Evolutionary conservation across 148 eudicot species (phyloP).

Genomic region (Chenopodium quinoa): DNA sequence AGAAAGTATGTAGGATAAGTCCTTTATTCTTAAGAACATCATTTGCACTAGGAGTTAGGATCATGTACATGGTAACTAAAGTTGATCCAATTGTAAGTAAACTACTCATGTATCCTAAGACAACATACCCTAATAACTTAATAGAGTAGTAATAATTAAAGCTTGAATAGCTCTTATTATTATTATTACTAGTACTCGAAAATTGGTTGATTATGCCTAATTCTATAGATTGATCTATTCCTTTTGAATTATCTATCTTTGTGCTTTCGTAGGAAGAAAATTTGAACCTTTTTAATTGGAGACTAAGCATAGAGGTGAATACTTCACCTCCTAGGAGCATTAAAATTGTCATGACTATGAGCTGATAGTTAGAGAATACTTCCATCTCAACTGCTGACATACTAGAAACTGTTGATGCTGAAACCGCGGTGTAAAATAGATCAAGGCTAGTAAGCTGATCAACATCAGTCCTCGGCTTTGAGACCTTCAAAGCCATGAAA

Average conservation of each 20-base stretch:
- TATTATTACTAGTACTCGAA: not conserved
- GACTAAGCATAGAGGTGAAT: conserved; percentile 42
- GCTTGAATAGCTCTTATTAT: not conserved
- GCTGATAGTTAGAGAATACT: conserved; percentile 54
- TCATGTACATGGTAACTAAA: conserved; percentile 33
- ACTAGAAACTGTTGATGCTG: conserved; percentile 54
- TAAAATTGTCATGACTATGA: conserved; percentile 37
- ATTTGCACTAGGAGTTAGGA: conserved; percentile 29
- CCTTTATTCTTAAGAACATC: conserved; percentile 37
- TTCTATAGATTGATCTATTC: conserved; percentile 4
- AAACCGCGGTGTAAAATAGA: conserved; percentile 50
- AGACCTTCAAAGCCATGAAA: conserved; percentile 30
- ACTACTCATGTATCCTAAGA: conserved; percentile 35
- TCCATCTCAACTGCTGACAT: conserved; percentile 72
- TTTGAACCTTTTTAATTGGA: conserved; percentile 28
- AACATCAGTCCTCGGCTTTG: conserved; percentile 26
- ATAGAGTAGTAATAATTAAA: conserved; percentile 23
- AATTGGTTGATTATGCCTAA: conserved; percentile 3
- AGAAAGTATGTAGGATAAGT: conserved; percentile 35
- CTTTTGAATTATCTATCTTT: not conserved
- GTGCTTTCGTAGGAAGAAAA: not conserved
- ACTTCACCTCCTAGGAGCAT: conserved; percentile 59
- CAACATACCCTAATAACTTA: conserved; percentile 36
- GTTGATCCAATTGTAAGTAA: conserved; percentile 30
- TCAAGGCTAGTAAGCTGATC: conserved; percentile 15